Conservation (phyloP, 225 moss, liverwort and hornwort genomes). For the Marchantia paleacea region DNA sequence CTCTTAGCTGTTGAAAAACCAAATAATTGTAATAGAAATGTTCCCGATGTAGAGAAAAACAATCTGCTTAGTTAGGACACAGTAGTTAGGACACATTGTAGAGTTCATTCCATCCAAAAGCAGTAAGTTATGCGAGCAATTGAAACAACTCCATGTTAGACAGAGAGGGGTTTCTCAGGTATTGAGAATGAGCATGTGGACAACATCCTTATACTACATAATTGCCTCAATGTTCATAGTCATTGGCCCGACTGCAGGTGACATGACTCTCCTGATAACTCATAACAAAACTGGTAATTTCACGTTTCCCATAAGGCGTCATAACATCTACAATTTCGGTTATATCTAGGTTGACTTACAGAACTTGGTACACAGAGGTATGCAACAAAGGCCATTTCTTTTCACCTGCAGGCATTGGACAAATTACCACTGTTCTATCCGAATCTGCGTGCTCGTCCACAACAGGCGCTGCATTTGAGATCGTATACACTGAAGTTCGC, state of each 20-base stretch:
- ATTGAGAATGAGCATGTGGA: too few relatives aligned
- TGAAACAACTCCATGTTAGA: too few relatives aligned
- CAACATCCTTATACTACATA: too few relatives aligned
- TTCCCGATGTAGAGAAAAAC: too few relatives aligned
- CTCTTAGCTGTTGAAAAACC: too few relatives aligned
- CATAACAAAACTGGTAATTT: background rate
- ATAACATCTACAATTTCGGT: background rate
- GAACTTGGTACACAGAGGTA: background rate
- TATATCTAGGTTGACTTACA: background rate
- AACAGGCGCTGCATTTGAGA: background rate
- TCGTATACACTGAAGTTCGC: background rate
- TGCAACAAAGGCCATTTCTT: slow-evolving; percentile 3
- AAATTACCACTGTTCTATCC: slow-evolving; percentile 2
- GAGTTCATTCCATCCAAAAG: too few relatives aligned
- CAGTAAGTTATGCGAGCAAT: too few relatives aligned
- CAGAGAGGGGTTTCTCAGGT: too few relatives aligned
- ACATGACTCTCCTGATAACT: background rate
- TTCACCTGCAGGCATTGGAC: background rate
- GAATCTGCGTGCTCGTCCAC: background rate
- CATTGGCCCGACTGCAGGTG: background rate
- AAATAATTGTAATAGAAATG: too few relatives aligned
- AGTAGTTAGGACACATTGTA: too few relatives aligned
- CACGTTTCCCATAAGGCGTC: background rate
- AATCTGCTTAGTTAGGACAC: too few relatives aligned
- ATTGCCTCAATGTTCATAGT: too few relatives aligned